A percentile compares a stretch with the other conserved stretches of the same genome.
phyloP scores from a whole-genome alignment of 495 filamentous ascomycete species.

The Chaetomidium leptoderma region DNA sequence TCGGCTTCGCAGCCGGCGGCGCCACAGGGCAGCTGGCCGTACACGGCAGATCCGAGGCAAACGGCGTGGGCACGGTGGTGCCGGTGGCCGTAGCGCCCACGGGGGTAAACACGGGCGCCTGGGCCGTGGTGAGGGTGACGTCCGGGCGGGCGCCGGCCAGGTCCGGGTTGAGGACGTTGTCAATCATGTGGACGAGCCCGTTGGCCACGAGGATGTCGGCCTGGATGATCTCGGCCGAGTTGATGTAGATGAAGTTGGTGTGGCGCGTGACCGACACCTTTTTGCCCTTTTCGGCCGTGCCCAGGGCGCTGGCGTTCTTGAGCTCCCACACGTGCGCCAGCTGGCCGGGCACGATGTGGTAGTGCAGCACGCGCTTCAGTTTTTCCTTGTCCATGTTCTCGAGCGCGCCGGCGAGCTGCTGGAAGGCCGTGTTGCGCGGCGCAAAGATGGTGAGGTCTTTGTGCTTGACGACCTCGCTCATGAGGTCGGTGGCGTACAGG shows the following conservation, averaged over 20 bases:
- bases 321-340: slow-evolving; percentile 43
- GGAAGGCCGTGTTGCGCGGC: slow-evolving; percentile 47
- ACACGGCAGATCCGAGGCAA: slow-evolving; percentile 29
- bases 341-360: slow-evolving; percentile 39
- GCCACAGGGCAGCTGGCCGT: slow-evolving; percentile 27
- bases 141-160: slow-evolving; percentile 13
- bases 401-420: slow-evolving; percentile 42
- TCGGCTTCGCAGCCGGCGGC: neutral
- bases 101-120: slow-evolving; percentile 18
- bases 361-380: slow-evolving; percentile 25
- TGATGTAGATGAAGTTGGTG: slow-evolving; percentile 36
- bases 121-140: slow-evolving; percentile 10
- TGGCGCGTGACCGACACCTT: slow-evolving; percentile 29
- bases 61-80: slow-evolving; percentile 22
- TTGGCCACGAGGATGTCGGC: slow-evolving; percentile 37
- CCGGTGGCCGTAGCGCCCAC: slow-evolving; percentile 17
- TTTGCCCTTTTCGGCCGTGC: slow-evolving; percentile 35
- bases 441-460: slow-evolving; percentile 39
- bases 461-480: slow-evolving; percentile 20
- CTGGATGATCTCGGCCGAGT: slow-evolving; percentile 52
- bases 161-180: slow-evolving; percentile 35
- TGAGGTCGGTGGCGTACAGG: slow-evolving; percentile 32
- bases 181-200: slow-evolving; percentile 59
- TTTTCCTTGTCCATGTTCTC: slow-evolving; percentile 1
- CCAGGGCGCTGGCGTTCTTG: slow-evolving; percentile 23